Evolutionary conservation across 2,329 filamentous ascomycete species (phyloP).

Genomic region (Hypoxylon sp.): DNA sequence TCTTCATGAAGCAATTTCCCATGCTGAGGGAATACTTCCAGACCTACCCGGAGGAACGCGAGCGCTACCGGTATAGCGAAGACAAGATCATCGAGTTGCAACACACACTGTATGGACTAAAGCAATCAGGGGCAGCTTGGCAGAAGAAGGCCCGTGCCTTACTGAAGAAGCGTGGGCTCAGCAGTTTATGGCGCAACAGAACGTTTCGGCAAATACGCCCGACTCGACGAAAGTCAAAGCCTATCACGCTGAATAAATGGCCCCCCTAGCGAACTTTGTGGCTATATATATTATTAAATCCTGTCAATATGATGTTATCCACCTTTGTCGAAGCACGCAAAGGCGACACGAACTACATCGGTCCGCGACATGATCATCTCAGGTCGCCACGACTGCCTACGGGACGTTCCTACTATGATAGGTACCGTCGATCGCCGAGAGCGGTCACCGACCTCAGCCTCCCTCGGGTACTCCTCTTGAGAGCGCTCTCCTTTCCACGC

Average conservation of each 20-base stretch:
- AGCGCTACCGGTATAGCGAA: not conserved
- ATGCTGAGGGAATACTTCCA: not conserved
- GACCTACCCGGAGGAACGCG: not conserved
- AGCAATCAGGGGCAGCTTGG: not conserved
- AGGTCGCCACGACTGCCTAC: not conserved
- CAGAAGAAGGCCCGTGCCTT: not conserved
- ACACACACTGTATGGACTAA: not conserved
- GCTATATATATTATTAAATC: no score
- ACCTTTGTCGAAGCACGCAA: constrained; percentile 87
- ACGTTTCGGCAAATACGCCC: no score
- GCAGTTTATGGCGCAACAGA: no score
- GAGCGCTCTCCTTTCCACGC: not conserved
- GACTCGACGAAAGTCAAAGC: no score
- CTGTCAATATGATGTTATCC: not conserved
- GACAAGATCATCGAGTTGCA: not conserved
- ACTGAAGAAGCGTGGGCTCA: no score
- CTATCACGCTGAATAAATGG: not conserved
- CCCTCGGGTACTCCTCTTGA: no score
- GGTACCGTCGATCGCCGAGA: not conserved
- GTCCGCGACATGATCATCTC: no score
- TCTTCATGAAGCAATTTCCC: constrained; percentile 7
- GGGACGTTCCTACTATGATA: not conserved
- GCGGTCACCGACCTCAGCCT: not conserved
- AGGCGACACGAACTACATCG: constrained; percentile 87
- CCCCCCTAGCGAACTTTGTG: no score